These are phyloP conservation scores for Penicillium parvum DNA, from an alignment of 495 filamentous ascomycete genomes.

Conservation along the genomic window DNA sequence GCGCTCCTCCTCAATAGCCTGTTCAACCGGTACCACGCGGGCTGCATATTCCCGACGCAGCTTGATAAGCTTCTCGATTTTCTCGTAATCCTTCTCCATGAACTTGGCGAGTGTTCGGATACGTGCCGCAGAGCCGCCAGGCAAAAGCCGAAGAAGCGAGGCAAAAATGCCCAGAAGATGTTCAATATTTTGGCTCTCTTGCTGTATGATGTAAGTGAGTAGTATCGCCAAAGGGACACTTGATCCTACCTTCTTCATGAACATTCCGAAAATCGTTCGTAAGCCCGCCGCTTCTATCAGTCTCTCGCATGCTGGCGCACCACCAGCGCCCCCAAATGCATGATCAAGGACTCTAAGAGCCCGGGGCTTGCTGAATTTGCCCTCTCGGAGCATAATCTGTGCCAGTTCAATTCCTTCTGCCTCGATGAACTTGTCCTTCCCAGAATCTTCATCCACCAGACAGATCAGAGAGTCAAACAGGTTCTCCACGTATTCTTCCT, in stretches of 20 bases:
- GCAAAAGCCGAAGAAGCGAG: conserved; percentile 73
- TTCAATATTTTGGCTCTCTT: conserved; percentile 66
- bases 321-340: conserved; percentile 57
- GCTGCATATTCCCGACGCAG: conserved; percentile 68
- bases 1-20: conserved; percentile 58
- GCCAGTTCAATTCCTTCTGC: conserved; percentile 90
- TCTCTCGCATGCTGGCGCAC: conserved; percentile 59
- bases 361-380: conserved; percentile 72
- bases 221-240: neutral
- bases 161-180: conserved; percentile 89
- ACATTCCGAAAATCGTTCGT: conserved; percentile 77
- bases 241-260: conserved; percentile 73
- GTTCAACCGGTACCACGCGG: conserved; percentile 60
- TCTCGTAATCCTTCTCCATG: conserved; percentile 89
- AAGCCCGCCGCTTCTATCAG: conserved; percentile 82
- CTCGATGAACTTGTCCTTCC: conserved; percentile 80
- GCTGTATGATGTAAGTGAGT: conserved; percentile 34
- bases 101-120: conserved; percentile 91
- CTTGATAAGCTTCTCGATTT: conserved; percentile 63
- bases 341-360: conserved; percentile 82
- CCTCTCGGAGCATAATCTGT: conserved; percentile 81
- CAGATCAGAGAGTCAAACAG: conserved; percentile 81
- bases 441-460: conserved; percentile 67
- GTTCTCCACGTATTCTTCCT: conserved; percentile 94
- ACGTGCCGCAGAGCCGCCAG: conserved; percentile 70